phyloP scores from a whole-genome alignment of 352 stramenopile species.

The Pythium aquatile region DNA sequence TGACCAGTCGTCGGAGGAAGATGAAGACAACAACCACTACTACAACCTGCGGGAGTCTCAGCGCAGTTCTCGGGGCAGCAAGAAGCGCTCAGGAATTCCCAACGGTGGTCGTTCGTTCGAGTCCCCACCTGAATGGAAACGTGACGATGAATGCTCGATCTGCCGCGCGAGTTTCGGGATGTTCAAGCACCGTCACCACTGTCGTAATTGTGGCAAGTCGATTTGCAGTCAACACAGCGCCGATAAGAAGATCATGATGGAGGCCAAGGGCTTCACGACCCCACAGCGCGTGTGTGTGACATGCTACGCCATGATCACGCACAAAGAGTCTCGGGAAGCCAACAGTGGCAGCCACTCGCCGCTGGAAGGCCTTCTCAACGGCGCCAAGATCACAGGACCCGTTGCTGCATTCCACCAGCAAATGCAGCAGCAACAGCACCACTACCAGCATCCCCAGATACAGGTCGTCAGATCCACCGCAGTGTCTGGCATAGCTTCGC shows the following conservation, averaged over 20 bases:
- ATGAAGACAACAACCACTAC: conserved; percentile 21
- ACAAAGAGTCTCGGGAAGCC: conserved; percentile 31
- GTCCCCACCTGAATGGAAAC: conserved; percentile 68
- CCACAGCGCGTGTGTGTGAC: conserved; percentile 79
- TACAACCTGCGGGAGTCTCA: conserved; percentile 3
- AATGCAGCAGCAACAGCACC: conserved; percentile 29
- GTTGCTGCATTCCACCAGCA: conserved; percentile 34
- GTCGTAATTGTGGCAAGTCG: conserved; percentile 79
- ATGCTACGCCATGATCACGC: conserved; percentile 69
- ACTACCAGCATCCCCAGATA: conserved; percentile 23
- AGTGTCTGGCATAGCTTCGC: conserved; percentile 10
- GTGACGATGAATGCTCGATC: conserved; percentile 75
- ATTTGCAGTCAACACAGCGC: conserved; percentile 83
- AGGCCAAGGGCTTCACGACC: conserved; percentile 67
- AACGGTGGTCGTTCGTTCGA: conserved; percentile 31
- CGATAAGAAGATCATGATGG: conserved; percentile 76
- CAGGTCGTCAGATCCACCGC: conserved; percentile 8
- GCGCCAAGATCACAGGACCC: conserved; percentile 27
- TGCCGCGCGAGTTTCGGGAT: conserved; percentile 75
- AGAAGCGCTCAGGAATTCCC: not conserved
- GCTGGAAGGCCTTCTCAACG: conserved; percentile 18
- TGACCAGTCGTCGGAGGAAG: conserved; percentile 26
- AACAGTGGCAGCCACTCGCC: conserved; percentile 37
- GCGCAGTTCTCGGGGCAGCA: not conserved
- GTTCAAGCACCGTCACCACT: conserved; percentile 87